These are phyloP conservation scores for Pseudonitzschia delicatissima DNA, from an alignment of 108 stramenopile genomes.

Conservation along the genomic window DNA sequence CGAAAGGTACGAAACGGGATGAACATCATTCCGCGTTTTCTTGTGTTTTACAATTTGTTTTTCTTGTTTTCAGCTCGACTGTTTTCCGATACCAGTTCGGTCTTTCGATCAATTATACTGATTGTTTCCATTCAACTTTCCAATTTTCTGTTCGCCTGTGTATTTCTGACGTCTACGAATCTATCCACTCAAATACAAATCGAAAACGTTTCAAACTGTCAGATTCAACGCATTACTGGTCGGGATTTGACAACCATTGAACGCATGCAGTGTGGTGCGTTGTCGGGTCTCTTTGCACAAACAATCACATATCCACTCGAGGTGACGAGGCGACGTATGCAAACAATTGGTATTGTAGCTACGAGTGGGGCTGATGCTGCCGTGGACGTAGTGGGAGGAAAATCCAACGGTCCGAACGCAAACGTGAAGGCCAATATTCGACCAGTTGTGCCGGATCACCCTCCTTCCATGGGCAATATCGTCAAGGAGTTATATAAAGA, in stretches of 20 bases:
- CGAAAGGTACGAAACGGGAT: conserved; percentile 63
- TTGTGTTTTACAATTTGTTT: no score
- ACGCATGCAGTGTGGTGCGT: conserved; percentile 82
- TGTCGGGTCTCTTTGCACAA: conserved; percentile 91
- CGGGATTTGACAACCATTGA: conserved; percentile 85
- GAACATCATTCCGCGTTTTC: no score
- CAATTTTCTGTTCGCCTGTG: background rate
- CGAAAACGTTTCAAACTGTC: background rate
- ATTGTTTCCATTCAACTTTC: no score
- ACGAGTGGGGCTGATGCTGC: conserved; percentile 72
- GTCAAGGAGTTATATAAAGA: conserved; percentile 73
- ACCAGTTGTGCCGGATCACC: conserved; percentile 28
- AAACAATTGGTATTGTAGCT: conserved; percentile 88
- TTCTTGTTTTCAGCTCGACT: no score
- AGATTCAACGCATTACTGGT: conserved; percentile 57
- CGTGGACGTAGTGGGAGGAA: conserved; percentile 47
- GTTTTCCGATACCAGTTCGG: no score
- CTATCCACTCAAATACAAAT: no score
- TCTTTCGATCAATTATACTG: no score
- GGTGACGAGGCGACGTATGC: conserved; percentile 93
- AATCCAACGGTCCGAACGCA: conserved; percentile 15
- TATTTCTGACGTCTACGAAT: no score
- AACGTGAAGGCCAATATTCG: conserved; percentile 19
- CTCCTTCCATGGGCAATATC: conserved; percentile 60
- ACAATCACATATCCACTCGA: conserved; percentile 92